Percentiles rank a stretch among this genome's conserved stretches.
These are phyloP conservation scores for Ampelocalamus luodianensis DNA, from an alignment of 176 grass and related monocot genomes.

Conservation along the genomic window DNA sequence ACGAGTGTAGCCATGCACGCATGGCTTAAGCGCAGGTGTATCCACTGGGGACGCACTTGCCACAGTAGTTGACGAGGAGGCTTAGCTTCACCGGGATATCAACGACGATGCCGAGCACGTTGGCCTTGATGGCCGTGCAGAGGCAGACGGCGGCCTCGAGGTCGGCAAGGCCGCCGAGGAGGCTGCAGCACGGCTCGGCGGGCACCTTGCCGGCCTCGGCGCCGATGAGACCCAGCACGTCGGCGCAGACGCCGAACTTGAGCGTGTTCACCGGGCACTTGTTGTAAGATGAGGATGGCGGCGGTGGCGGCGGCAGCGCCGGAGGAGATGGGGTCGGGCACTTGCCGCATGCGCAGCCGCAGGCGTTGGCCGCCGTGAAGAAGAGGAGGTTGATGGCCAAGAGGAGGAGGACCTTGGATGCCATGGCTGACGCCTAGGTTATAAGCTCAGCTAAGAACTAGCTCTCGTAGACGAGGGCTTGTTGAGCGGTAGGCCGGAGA, in stretches of 20 bases:
- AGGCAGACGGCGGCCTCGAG: slow-evolving; percentile 71
- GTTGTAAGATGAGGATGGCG: slow-evolving; percentile 19
- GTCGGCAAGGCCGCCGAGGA: slow-evolving; percentile 57
- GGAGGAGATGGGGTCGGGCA: slow-evolving; percentile 27
- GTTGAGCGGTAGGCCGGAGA: background rate
- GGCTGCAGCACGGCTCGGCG: slow-evolving; percentile 66
- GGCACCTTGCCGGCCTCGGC: slow-evolving; percentile 50
- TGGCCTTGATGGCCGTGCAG: slow-evolving; percentile 70
- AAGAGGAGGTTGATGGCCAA: slow-evolving; percentile 62
- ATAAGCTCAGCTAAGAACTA: background rate
- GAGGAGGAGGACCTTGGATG: slow-evolving; percentile 55
- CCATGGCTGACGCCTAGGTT: slow-evolving; percentile 46
- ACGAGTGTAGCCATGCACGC: background rate
- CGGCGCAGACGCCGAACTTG: slow-evolving; percentile 65
- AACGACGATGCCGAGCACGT: slow-evolving; percentile 59
- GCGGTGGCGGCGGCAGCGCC: slow-evolving; percentile 28
- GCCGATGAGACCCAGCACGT: slow-evolving; percentile 58
- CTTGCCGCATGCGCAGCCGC: background rate
- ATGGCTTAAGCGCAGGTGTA: slow-evolving; percentile 45
- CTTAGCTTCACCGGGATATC: slow-evolving; percentile 64
- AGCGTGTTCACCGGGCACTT: slow-evolving; percentile 65
- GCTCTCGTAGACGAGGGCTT: background rate
- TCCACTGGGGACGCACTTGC: slow-evolving; percentile 59
- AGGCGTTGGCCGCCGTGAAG: slow-evolving; percentile 48
- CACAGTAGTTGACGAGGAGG: slow-evolving; percentile 75